A percentile compares a stretch with the other conserved stretches of the same genome.
Evolutionary conservation across 305 asterid genomes (phyloP).

Genomic region (Fraxinus nigra): DNA sequence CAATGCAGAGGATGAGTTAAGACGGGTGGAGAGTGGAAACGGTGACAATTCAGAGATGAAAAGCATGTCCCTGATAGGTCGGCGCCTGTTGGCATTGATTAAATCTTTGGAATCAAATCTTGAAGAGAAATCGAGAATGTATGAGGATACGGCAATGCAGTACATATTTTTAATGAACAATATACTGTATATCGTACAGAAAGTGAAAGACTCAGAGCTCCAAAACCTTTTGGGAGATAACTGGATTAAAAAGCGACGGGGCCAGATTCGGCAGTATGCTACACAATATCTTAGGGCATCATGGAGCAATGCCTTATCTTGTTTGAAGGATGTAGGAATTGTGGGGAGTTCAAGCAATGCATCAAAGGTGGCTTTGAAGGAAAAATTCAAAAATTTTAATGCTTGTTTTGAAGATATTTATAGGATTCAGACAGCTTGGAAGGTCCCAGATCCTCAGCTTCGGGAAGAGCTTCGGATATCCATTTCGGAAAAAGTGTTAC

Average conservation of each 20-base stretch:
- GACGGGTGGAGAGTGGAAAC: slow-evolving; percentile 24
- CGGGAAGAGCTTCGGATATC: slow-evolving; percentile 95
- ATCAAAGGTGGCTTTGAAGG: slow-evolving; percentile 77
- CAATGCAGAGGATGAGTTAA: slow-evolving; percentile 37
- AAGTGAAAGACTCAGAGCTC: slow-evolving; percentile 87
- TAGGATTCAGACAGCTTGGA: slow-evolving; percentile 88
- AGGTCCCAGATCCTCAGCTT: slow-evolving; percentile 90
- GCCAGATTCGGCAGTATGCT: slow-evolving; percentile 70
- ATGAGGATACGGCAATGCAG: slow-evolving; percentile 77
- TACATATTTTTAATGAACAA: slow-evolving; percentile 85
- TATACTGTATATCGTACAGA: slow-evolving; percentile 78
- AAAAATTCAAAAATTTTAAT: slow-evolving; percentile 82
- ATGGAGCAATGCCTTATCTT: slow-evolving; percentile 77
- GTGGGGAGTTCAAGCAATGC: slow-evolving; percentile 81
- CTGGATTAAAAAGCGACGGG: slow-evolving; percentile 74
- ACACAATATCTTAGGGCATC: slow-evolving; percentile 89
- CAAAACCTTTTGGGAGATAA: slow-evolving; percentile 77
- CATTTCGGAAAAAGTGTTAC: slow-evolving; percentile 85
- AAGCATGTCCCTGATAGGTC: slow-evolving; percentile 49
- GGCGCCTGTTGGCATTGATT: slow-evolving; percentile 58
- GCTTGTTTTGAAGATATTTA: slow-evolving; percentile 84
- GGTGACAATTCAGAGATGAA: slow-evolving; percentile 46
- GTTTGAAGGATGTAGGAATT: slow-evolving; percentile 83
- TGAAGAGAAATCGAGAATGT: slow-evolving; percentile 77
- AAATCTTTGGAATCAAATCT: slow-evolving; percentile 74